Conservation (phyloP, 768 basidiomycete genomes). For the Suillus brevipes region DNA sequence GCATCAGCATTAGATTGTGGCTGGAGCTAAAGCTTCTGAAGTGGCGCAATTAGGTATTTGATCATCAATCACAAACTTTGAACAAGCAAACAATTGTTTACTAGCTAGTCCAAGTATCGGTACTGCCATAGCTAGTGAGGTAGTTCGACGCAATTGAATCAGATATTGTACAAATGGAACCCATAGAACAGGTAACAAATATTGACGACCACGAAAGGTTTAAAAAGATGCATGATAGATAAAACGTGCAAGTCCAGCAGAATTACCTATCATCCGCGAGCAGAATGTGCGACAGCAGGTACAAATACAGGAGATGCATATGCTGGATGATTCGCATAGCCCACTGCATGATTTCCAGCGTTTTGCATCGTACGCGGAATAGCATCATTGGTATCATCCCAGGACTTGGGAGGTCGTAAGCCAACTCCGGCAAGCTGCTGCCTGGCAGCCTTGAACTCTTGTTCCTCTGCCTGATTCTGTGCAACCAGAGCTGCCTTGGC, state of each 20-base stretch:
- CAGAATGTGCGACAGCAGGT: constrained; percentile 30
- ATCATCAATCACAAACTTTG: not conserved
- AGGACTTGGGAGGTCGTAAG: constrained; percentile 73
- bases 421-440: constrained; percentile 76
- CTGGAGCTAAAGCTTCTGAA: constrained; percentile 8
- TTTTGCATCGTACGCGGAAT: constrained; percentile 23
- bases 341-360: constrained; percentile 19
- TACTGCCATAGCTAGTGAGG: not conserved
- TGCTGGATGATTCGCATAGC: constrained; percentile 27
- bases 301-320: constrained; percentile 30
- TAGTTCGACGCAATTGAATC: not conserved
- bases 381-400: constrained; percentile 56
- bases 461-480: constrained; percentile 79
- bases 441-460: constrained; percentile 78
- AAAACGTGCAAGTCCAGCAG: constrained; percentile 24
- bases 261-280: constrained; percentile 24
- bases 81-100: constrained; percentile 5
- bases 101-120: not conserved
- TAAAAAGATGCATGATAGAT: constrained; percentile 25
- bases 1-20: constrained; percentile 11
- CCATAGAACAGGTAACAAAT: constrained; percentile 13
- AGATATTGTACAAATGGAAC: constrained; percentile 21
- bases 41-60: constrained; percentile 4
- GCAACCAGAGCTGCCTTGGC: constrained; percentile 73
- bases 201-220: constrained; percentile 16